Evolutionary conservation across 129 eudicot genomes (phyloP), one percentile per base, ranked within the genome.

Genomic region (Centrapalus pauciflorus): DNA sequence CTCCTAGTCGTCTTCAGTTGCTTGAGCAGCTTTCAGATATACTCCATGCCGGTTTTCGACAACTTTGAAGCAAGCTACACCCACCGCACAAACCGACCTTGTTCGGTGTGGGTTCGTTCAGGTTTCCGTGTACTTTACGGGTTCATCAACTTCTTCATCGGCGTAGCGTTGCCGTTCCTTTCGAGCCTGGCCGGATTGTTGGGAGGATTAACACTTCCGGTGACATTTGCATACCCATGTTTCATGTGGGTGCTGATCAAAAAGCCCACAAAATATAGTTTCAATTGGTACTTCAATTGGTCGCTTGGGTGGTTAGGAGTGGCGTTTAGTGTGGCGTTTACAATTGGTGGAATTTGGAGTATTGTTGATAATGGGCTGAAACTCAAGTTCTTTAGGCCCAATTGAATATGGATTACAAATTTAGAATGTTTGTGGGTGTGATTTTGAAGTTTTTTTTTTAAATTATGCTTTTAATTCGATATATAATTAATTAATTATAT

Each of bases 241-340:
- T 89, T 93, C 88, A 93, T 93, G 98, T 89, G 95, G 98, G 96
- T 86, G 57, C 71, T 93, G 26, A 83, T 93, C 14, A 93, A 93
- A 68, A 84, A 75, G 80, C 96, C 96, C 3, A 52, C 85, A 7
- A 88, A 83, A 70, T 81, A 74, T 69, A 89, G 92, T 76, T 83
- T 84, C 66, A 86, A 76, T 30, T 93, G 98, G 98, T 93, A 93
- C 59, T 87, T 89, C 35, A 79, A 93, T 74, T 93, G 92, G 98
- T 74, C 77, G 34, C 77, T 93, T 7, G 98, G 98, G 46, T 93
- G 98, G 95, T 69, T 88, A 25, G 98, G 98, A 3, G 77, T 93
- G 28, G 96, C 83, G 30, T 86, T 93, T 63, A 93, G 98, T 77
- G 51, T 89, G 46, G 95, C 92, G 13, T 89, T 93, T 61, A 75